A percentile compares a stretch with the other conserved stretches of the same genome.
Evolutionary conservation across 306 rosid species (phyloP).

Genomic region (Gleditsia sinensis): DNA sequence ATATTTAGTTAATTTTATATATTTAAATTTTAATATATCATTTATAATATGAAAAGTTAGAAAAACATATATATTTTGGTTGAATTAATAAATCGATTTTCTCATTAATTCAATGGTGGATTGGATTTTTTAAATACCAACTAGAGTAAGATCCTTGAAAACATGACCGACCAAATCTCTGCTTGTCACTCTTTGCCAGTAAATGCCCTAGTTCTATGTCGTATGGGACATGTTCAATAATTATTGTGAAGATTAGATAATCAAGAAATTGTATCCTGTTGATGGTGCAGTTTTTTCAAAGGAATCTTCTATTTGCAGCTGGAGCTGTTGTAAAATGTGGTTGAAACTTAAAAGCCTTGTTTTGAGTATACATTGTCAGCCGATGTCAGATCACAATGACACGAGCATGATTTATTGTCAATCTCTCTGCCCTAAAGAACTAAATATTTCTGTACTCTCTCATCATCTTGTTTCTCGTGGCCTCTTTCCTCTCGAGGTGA

Average conservation of each 20-base stretch:
- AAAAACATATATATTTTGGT: no score
- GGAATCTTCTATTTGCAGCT: conserved; percentile 90
- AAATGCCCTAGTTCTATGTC: conserved; percentile 22
- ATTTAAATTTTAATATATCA: no score
- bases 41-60: no score
- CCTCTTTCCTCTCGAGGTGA: background rate
- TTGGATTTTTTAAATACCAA: no score
- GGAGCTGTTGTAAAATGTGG: conserved; percentile 64
- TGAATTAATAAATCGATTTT: no score
- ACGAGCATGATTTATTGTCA: background rate
- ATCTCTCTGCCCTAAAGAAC: background rate
- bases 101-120: no score
- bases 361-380: background rate
- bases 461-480: background rate
- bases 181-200: conserved; percentile 68
- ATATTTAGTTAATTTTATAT: no score
- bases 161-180: conserved; percentile 77
- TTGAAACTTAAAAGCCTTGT: conserved; percentile 10
- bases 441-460: no score
- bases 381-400: conserved; percentile 3
- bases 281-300: conserved; percentile 75
- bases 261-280: conserved; percentile 25
- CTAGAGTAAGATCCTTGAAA: no score
- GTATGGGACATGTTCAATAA: background rate
- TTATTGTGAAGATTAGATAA: no score